Evolutionary conservation across 495 filamentous ascomycete genomes (phyloP).

Genomic region (Astrothelium subdiscretum): DNA sequence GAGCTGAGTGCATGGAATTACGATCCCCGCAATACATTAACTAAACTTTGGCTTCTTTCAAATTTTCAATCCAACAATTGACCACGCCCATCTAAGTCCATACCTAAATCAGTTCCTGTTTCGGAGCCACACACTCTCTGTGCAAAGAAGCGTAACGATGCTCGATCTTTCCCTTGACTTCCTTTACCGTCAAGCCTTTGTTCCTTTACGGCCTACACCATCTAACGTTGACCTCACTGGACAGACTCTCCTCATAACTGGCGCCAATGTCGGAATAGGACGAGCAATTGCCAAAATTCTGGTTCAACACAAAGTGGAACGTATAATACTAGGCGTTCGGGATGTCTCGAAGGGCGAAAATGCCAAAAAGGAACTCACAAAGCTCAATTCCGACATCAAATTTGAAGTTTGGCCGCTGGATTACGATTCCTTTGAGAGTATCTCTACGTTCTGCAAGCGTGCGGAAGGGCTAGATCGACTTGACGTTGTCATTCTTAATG

Average conservation of each 20-base stretch:
- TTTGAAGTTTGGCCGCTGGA: slow-evolving; percentile 23
- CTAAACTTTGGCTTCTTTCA: too few relatives aligned
- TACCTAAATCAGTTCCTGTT: neutral
- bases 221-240: neutral
- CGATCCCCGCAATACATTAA: too few relatives aligned
- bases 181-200: neutral
- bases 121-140: neutral
- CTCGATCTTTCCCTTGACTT: neutral
- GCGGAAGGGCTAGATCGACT: slow-evolving; percentile 13
- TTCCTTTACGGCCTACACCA: neutral
- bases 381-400: slow-evolving; percentile 1
- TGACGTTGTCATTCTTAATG: slow-evolving; percentile 19
- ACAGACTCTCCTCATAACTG: slow-evolving; percentile 11
- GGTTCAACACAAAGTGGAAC: slow-evolving; percentile 4
- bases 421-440: slow-evolving; percentile 12
- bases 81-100: neutral
- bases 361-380: neutral
- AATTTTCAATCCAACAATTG: too few relatives aligned
- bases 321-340: slow-evolving; percentile 13
- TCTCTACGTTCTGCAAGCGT: slow-evolving; percentile 15
- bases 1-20: too few relatives aligned
- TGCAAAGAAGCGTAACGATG: neutral
- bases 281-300: slow-evolving; percentile 9
- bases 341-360: slow-evolving; percentile 13
- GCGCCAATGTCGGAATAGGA: slow-evolving; percentile 13